phyloP scores from a whole-genome alignment of 2,329 filamentous ascomycete genomes.

The Fusarium succisae region DNA sequence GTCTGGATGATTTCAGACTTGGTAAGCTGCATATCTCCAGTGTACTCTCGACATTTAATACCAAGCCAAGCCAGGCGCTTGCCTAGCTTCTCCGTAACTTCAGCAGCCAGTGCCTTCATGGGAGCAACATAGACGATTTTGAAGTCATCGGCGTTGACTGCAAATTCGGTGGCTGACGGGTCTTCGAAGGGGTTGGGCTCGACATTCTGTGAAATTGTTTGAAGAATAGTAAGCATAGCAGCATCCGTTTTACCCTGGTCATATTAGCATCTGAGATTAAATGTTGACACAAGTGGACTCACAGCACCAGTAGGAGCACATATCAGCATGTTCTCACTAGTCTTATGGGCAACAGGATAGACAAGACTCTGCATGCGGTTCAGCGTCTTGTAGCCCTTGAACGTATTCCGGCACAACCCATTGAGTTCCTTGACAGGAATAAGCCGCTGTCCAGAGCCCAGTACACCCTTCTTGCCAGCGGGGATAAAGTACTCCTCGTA shows the following conservation, averaged over 20 bases:
- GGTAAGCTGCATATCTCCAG: slow-evolving; percentile 98
- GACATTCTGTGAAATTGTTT: slow-evolving; percentile 87
- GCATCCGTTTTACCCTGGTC: slow-evolving; percentile 91
- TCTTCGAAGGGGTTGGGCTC: slow-evolving; percentile 82
- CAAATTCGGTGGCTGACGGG: slow-evolving; percentile 78
- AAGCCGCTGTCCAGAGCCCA: slow-evolving; percentile 78
- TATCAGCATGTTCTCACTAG: slow-evolving; percentile 98
- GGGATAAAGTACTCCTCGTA: slow-evolving; percentile 94
- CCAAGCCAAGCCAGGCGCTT: slow-evolving; percentile 94
- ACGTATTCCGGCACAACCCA: slow-evolving; percentile 88
- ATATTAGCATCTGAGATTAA: slow-evolving; percentile 18
- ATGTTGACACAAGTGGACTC: slow-evolving; percentile 49
- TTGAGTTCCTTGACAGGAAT: slow-evolving; percentile 85
- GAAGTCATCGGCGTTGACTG: slow-evolving; percentile 86
- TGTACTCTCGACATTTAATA: slow-evolving; percentile 90
- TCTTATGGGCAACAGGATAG: slow-evolving; percentile 94
- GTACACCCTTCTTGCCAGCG: slow-evolving; percentile 78
- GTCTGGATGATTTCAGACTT: slow-evolving; percentile 96
- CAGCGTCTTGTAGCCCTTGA: slow-evolving; percentile 90
- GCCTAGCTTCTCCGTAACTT: slow-evolving; percentile 93
- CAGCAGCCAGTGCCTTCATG: slow-evolving; percentile 97
- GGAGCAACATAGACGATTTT: slow-evolving; percentile 99
- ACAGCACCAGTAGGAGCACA: slow-evolving; percentile 94
- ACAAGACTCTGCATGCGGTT: slow-evolving; percentile 99
- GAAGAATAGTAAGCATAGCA: slow-evolving; percentile 94